phyloP scores from a whole-genome alignment of 2,329 filamentous ascomycete species.

The Aspergillus melleus region DNA sequence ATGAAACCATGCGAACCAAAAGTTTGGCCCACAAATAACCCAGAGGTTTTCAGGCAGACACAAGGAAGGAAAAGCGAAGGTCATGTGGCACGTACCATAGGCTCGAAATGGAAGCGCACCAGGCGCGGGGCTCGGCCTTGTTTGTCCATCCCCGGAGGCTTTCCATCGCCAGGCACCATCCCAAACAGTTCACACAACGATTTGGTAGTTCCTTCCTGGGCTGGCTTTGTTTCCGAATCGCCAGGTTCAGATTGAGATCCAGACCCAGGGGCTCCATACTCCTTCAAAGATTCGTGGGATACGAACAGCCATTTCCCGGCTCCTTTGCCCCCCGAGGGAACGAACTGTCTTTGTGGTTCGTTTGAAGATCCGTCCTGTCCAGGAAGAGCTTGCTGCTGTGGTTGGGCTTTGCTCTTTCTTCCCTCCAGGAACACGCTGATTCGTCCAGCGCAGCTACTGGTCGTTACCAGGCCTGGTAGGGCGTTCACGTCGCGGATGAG shows the following conservation, averaged over 20 bases:
- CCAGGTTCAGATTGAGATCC: not conserved
- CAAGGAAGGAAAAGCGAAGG: not conserved
- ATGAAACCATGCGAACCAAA: too few relatives aligned
- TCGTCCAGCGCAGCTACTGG: constrained; percentile 87
- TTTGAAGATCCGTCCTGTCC: not conserved
- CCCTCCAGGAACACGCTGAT: constrained; percentile 89
- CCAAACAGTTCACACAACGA: constrained; percentile 44
- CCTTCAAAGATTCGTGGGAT: constrained; percentile 70
- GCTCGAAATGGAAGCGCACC: constrained; percentile 90
- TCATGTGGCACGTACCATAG: constrained; percentile 69
- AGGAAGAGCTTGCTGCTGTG: not conserved
- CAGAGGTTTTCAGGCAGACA: not conserved
- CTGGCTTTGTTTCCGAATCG: constrained; percentile 10
- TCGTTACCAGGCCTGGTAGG: constrained; percentile 76
- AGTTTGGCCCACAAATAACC: not conserved
- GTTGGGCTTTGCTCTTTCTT: constrained; percentile 45
- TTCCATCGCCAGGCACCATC: constrained; percentile 37
- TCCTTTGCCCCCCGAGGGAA: constrained; percentile 78
- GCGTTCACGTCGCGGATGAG: constrained; percentile 78
- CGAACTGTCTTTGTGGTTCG: constrained; percentile 39
- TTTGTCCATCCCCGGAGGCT: constrained; percentile 31
- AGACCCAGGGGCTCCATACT: constrained; percentile 10
- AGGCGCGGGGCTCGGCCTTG: constrained; percentile 51
- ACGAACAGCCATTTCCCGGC: constrained; percentile 84
- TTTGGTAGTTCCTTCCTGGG: constrained; percentile 25